Base-by-base conservation (phyloP, 1,139 yeast species). In the Yamadazyma taylorii region DNA sequence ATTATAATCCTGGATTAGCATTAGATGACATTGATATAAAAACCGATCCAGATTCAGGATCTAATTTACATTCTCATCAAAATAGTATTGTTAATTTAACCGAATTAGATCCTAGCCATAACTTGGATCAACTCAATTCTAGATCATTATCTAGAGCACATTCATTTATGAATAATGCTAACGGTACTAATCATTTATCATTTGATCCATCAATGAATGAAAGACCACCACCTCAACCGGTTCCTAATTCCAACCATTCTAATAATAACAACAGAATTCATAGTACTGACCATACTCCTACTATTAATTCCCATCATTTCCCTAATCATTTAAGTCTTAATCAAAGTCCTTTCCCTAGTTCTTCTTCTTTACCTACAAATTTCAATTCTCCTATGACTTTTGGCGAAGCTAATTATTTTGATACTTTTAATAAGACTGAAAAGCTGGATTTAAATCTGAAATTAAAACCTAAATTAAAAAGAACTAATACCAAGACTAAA, bases 371-470 rank as follows among this genome's bases (percentile, higher is more conserved):
- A 25, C 46, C 49, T 8, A 46, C 47, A 5, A 36, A 37, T 30
- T 30, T 21, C 26, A 31, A 13, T 36, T 47, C 50, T 12, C 52
- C 52, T 2, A 11, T 43, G 13, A 28, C 24, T 17, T 42, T 46
- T 17, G 48, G 45, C 13, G 48, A 45, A 22, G 13, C 40, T 4
- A 41, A 36, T 24, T 45, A 43, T 24, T 48, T 46, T 30, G 52
- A 48, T 23, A 34, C 27, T 16, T 39, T 41, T 17, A 35, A 32
- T 28, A 39, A 36, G 21, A 40, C 41, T 12, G 38, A 35, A 30
- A 41, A 40, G 15, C 29, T 37, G 28, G 50, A 46, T 24, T 19
- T 36, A 32, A 35, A 40, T 13, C 32, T 41, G 10, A 36, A 41
- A 16, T 24, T 38, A 11, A 47, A 40, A 19, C 48, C 46, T 5